Evolutionary conservation across 2,329 filamentous ascomycete genomes (phyloP).

Genomic region (Didymella exigua): DNA sequence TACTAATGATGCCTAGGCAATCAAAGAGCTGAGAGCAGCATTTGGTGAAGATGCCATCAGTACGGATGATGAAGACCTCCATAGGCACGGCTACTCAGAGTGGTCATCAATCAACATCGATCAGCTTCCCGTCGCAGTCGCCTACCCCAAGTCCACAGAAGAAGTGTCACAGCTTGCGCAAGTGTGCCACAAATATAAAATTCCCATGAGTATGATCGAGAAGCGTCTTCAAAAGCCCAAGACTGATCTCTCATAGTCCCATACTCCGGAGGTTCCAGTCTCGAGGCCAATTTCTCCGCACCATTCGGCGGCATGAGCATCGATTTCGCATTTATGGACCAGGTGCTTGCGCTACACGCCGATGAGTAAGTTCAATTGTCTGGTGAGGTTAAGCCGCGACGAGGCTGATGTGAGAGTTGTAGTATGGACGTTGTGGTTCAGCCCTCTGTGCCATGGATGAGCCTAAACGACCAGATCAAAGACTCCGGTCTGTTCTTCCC

Average conservation of each 20-base stretch:
- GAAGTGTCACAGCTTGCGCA: constrained; percentile 69
- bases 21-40: constrained; percentile 57
- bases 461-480: constrained; percentile 77
- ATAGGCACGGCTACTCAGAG: constrained; percentile 70
- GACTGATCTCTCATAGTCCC: constrained; percentile 59
- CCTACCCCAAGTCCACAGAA: constrained; percentile 67
- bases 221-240: background rate
- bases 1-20: constrained; percentile 53
- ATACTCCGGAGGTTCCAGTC: constrained; percentile 82
- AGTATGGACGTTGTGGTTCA: constrained; percentile 90
- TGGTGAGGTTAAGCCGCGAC: background rate
- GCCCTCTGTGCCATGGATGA: constrained; percentile 90
- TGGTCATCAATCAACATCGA: constrained; percentile 73
- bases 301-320: constrained; percentile 87
- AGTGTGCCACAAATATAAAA: constrained; percentile 76
- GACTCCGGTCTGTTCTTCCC: constrained; percentile 85
- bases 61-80: constrained; percentile 68
- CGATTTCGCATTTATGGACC: constrained; percentile 87
- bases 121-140: constrained; percentile 67
- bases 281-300: constrained; percentile 90
- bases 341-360: constrained; percentile 77
- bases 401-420: constrained; percentile 25
- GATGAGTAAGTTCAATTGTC: constrained; percentile 61
- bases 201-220: constrained; percentile 67
- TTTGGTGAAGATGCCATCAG: constrained; percentile 66